Evolutionary conservation across 768 basidiomycete genomes (phyloP).

Genomic region (Termitomyces eurrhizus): DNA sequence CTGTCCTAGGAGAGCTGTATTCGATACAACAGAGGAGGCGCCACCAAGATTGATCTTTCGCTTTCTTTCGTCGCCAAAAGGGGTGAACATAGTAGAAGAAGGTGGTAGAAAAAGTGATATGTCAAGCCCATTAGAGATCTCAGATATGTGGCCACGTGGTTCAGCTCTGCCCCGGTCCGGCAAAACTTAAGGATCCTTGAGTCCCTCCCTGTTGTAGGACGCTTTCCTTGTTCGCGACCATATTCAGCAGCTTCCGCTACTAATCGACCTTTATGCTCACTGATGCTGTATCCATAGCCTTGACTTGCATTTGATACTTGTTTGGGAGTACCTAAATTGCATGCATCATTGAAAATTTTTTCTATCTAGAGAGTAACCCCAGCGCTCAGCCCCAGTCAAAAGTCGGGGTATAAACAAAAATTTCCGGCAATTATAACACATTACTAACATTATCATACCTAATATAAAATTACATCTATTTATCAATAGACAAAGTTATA

Average conservation of each 20-base stretch:
- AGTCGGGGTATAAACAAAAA: too few species aligned
- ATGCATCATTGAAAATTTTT: not conserved
- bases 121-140: not conserved
- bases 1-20: constrained; percentile 54
- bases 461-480: too few species aligned
- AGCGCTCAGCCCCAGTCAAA: too few species aligned
- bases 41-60: constrained; percentile 80
- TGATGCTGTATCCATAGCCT: too few species aligned
- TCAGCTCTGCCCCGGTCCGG: not conserved
- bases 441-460: too few species aligned
- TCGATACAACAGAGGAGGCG: constrained; percentile 43
- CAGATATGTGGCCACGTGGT: not conserved
- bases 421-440: too few species aligned
- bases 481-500: too few species aligned
- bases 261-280: not conserved
- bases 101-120: not conserved
- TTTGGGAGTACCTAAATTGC: not conserved
- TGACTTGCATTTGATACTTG: not conserved
- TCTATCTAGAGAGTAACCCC: too few species aligned
- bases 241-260: not conserved
- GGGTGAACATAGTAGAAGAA: not conserved
- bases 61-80: constrained; percentile 26
- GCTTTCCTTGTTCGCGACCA: too few species aligned
- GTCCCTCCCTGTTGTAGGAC: too few species aligned
- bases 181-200: not conserved